Evolutionary conservation across 495 filamentous ascomycete genomes (phyloP), one percentile per base, ranked within the genome.

Genomic region (Neurospora pannonica): DNA sequence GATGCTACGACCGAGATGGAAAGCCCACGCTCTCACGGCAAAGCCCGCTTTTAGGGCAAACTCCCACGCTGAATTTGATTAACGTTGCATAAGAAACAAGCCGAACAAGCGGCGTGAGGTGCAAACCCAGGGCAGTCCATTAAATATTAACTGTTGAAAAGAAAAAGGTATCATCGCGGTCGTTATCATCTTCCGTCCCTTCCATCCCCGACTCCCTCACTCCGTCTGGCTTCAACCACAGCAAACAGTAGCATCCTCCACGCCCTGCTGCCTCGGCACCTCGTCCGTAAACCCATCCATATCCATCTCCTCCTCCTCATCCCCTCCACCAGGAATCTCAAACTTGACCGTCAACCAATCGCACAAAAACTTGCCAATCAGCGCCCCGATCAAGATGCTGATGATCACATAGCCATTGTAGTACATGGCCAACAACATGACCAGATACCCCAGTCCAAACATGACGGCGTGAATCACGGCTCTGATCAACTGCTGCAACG

Each of bases 351-450:
- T 77, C 80, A 80, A 78, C 85, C 85, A 87, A 54, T 86, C 82
- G 72, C 79, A 84, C 39, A 86, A 11, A 60, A 85, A 86, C 74
- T 84, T 84, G 34, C 85, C 85, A 42, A 87, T 73, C 28, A 81
- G 78, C 4, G 87, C 85, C 13, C 87, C 87, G 72, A 89, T 84
- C 60, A 89, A 79, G 73, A 89, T 88, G 75, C 82, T 84, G 74
- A 89, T 86, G 76, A 89, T 87, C 76, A 89, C 83, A 71, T 89
- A 89, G 19, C 88, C 87, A 71, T 88, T 87, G 76, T 83, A 87
- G 71, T 85, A 85, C 86, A 87, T 88, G 43, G 85, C 88, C 62
- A 89, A 77, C 73, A 89, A 74, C 88, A 90, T 89, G 73, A 89
- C 76, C 62, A 89, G 84, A 71, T 89, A 89, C 10, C 86, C 88